Conservation (phyloP, 2,329 filamentous ascomycete genomes). For the Neoascochyta sp. region DNA sequence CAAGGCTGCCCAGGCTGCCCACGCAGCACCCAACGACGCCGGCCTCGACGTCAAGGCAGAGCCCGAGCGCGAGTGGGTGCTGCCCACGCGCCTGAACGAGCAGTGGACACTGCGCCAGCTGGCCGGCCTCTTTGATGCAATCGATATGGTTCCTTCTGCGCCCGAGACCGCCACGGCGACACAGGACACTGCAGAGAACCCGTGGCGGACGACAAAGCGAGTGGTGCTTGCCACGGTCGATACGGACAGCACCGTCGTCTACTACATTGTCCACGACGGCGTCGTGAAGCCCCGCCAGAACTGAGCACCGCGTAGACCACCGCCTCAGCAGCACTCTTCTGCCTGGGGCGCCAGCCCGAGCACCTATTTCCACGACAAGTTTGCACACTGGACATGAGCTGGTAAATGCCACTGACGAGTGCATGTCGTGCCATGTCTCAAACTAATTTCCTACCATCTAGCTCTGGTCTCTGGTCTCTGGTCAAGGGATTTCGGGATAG, state of each 20-base stretch:
- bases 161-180: slow-evolving; percentile 16
- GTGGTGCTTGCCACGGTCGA: slow-evolving; percentile 71
- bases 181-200: slow-evolving; percentile 20
- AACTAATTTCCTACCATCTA: slow-evolving; percentile 11
- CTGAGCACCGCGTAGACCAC: slow-evolving; percentile 38
- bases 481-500: slow-evolving; percentile 27
- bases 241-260: slow-evolving; percentile 77
- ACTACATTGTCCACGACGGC: slow-evolving; percentile 83
- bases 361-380: too few species aligned
- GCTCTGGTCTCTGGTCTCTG: slow-evolving; percentile 1
- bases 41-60: slow-evolving; percentile 45
- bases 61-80: slow-evolving; percentile 64
- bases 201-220: slow-evolving; percentile 57
- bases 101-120: slow-evolving; percentile 66
- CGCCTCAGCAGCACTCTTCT: neutral
- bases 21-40: slow-evolving; percentile 32
- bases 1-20: slow-evolving; percentile 38
- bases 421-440: slow-evolving; percentile 2
- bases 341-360: too few species aligned
- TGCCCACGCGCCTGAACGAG: slow-evolving; percentile 69
- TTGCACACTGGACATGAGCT: too few species aligned
- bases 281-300: slow-evolving; percentile 83
- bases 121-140: slow-evolving; percentile 64
- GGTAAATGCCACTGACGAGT: slow-evolving; percentile 3
- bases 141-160: slow-evolving; percentile 43